A percentile compares a stretch with the other conserved stretches of the same genome.
phyloP scores from a whole-genome alignment of 805 yeast species.

The Wickerhamomyces mucosus region DNA sequence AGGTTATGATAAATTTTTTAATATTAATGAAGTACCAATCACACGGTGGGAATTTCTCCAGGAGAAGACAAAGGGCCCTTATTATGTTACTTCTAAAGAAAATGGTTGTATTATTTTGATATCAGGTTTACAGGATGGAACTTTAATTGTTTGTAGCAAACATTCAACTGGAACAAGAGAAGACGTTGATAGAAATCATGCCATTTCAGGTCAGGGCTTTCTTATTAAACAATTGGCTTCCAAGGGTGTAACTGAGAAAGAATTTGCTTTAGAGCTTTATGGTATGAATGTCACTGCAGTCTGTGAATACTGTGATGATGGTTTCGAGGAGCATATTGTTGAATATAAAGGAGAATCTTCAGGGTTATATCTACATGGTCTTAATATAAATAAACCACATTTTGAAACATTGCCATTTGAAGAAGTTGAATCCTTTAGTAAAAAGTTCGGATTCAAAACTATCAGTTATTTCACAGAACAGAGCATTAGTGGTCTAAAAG shows the following conservation, averaged over 20 bases:
- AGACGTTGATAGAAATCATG: conserved; percentile 56
- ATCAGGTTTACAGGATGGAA: conserved; percentile 67
- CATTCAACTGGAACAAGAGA: conserved; percentile 71
- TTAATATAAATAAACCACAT: conserved; percentile 55
- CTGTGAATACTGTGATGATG: conserved; percentile 87
- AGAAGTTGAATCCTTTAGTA: conserved; percentile 51
- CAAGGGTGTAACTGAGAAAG: conserved; percentile 29
- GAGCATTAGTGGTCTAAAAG: conserved; percentile 31
- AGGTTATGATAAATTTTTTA: conserved; percentile 94
- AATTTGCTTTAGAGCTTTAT: conserved; percentile 49
- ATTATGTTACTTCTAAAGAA: conserved; percentile 71
- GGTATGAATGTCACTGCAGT: conserved; percentile 65
- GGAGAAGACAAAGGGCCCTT: conserved; percentile 61
- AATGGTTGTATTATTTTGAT: conserved; percentile 90
- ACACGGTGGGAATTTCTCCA: conserved; percentile 43
- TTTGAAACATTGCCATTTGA: conserved; percentile 61
- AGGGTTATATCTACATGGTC: conserved; percentile 86
- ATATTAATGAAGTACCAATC: conserved; percentile 49
- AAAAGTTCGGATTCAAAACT: conserved; percentile 58
- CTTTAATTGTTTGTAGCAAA: conserved; percentile 80
- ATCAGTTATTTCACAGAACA: conserved; percentile 37
- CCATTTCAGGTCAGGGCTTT: conserved; percentile 56
- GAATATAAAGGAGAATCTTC: conserved; percentile 57
- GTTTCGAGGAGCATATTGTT: conserved; percentile 87
- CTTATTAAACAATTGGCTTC: conserved; percentile 42